phyloP scores from a whole-genome alignment of 495 filamentous ascomycete species.

The Parathielavia hyrcaniae region DNA sequence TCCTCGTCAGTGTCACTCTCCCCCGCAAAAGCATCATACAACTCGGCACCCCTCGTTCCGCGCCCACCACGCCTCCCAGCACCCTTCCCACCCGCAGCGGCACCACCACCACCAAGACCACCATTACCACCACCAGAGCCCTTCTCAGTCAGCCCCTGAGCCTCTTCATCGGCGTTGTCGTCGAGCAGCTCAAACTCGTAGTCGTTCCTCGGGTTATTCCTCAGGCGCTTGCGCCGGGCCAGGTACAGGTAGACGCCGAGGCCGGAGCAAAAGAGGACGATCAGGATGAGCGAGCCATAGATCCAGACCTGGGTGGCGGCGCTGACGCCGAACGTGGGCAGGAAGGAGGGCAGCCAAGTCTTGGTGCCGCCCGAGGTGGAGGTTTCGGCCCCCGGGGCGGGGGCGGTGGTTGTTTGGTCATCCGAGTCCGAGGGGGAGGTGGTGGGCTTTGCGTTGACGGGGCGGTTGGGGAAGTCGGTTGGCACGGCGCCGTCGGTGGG shows the following conservation, averaged over 20 bases:
- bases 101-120: conserved; percentile 1
- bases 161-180: conserved; percentile 79
- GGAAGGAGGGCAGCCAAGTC: conserved; percentile 73
- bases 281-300: conserved; percentile 76
- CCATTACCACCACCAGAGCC: conserved; percentile 23
- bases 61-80: background rate
- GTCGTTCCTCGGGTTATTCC: conserved; percentile 69
- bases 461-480: conserved; percentile 70
- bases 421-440: conserved; percentile 3
- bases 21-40: conserved; percentile 92
- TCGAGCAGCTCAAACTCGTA: conserved; percentile 94
- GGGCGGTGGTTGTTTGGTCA: conserved; percentile 34
- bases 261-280: conserved; percentile 74
- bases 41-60: conserved; percentile 62
- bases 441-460: conserved; percentile 50
- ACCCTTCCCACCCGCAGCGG: background rate
- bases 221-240: conserved; percentile 66
- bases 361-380: conserved; percentile 31
- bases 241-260: conserved; percentile 75
- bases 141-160: conserved; percentile 47
- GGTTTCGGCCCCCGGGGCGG: conserved; percentile 23
- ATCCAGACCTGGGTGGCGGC: conserved; percentile 92
- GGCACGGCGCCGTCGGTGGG: conserved; percentile 54
- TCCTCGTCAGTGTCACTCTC: conserved; percentile 48
- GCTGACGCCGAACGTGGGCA: conserved; percentile 91